Evolutionary conservation across 2,329 filamentous ascomycete species (phyloP), one percentile per base, ranked within the genome.

Genomic region (Ophiosphaerella herpotricha): DNA sequence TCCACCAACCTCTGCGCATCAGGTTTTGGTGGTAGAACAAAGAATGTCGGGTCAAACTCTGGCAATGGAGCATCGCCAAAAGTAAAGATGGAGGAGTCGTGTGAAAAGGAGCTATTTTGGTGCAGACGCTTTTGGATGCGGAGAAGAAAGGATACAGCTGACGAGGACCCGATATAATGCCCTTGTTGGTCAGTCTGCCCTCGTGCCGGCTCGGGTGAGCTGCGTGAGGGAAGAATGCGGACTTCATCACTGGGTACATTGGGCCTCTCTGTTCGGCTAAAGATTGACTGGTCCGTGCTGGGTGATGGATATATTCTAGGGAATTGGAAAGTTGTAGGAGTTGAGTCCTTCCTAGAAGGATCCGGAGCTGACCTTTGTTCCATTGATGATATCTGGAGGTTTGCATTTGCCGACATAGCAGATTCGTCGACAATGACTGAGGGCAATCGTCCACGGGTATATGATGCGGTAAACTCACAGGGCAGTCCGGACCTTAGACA

Each of bases 391-490:
- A 56, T 48, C 13, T 58, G 55, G 23, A 56, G 48, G 36, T 53
- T 52, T 6, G 60, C 46, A 38, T 40, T 60, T 8, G 61, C 39
- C 7, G 61, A 46, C 52, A 68, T 53, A 13, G 64, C 66, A 34
- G 61, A 53, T 39, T 71, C 66, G 47, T 71, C 66, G 14, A 73
- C 61, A 46, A 72, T 58, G 33, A 78, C 67, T 26, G 74, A 71
- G 7, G 78, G 77, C 31, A 77, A 50, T 54, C 77, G 68, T 4
- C 78, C 78, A 52, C 80, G 68, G 14, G 74, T 77, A 56, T 83
- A 82, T 0, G 74, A 72, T 16, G 80, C 78, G 21, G 77, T 76
- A 55, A 79, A 83, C 14, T 78, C 77, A 64, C 80, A 83, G 11
- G 64, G 60, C 6, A 72, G 52, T 9, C 65, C 67, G 9, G 64